A percentile compares a stretch with the other conserved stretches of the same genome.
Evolutionary conservation across 257 asterid genomes (phyloP).

Genomic region (Thymus quinquecostatus): DNA sequence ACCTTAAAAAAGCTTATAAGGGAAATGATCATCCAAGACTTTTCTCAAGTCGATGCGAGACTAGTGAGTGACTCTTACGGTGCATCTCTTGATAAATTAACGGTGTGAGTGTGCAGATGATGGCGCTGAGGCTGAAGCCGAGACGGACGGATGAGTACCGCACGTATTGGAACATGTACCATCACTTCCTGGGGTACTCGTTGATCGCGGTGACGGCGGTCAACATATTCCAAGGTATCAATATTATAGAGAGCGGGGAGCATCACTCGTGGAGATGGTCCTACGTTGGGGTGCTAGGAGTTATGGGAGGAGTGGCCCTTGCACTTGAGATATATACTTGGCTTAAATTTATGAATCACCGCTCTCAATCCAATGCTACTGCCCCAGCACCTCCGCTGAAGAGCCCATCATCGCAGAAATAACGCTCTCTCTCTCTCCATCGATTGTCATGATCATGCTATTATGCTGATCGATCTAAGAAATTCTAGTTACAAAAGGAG

Average conservation of each 20-base stretch:
- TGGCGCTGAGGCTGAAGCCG: slow-evolving; percentile 54
- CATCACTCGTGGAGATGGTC: slow-evolving; percentile 44
- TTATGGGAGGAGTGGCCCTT: slow-evolving; percentile 32
- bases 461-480: too few relatives aligned
- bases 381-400: neutral
- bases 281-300: slow-evolving; percentile 39
- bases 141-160: slow-evolving; percentile 28
- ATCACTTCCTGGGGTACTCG: slow-evolving; percentile 55
- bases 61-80: too few relatives aligned
- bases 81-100: too few relatives aligned
- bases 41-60: too few relatives aligned
- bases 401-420: neutral
- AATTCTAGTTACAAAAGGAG: too few relatives aligned
- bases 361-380: neutral
- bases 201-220: slow-evolving; percentile 39
- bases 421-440: neutral
- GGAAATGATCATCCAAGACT: too few relatives aligned
- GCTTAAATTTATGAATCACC: slow-evolving; percentile 8
- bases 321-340: slow-evolving; percentile 43
- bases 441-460: too few relatives aligned
- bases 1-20: too few relatives aligned
- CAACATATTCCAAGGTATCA: slow-evolving; percentile 54
- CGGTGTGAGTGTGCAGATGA: slow-evolving; percentile 39
- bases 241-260: slow-evolving; percentile 24
- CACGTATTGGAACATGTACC: slow-evolving; percentile 62